These are phyloP conservation scores for Basipetospora chlamydospora DNA, from an alignment of 2,329 filamentous ascomycete species.

Conservation along the genomic window DNA sequence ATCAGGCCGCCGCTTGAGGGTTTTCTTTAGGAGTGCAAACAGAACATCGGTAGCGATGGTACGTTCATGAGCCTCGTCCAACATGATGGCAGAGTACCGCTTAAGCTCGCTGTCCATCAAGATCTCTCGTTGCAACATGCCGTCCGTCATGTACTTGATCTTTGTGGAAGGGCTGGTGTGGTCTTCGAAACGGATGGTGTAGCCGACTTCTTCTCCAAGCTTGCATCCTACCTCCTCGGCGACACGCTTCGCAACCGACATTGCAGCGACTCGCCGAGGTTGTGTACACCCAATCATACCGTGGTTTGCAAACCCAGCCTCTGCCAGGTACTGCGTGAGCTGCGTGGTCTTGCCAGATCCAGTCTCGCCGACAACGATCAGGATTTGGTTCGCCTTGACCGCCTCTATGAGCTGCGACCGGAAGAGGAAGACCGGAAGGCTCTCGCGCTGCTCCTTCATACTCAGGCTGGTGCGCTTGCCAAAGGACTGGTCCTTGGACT, in stretches of 20 bases:
- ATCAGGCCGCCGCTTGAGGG: slow-evolving; percentile 69
- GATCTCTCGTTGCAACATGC: slow-evolving; percentile 93
- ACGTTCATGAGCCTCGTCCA: slow-evolving; percentile 95
- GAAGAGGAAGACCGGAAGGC: slow-evolving; percentile 79
- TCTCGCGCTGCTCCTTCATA: slow-evolving; percentile 89
- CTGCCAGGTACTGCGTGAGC: slow-evolving; percentile 85
- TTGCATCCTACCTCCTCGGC: slow-evolving; percentile 88
- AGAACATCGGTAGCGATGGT: slow-evolving; percentile 93
- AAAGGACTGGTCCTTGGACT: slow-evolving; percentile 63
- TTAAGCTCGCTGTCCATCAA: slow-evolving; percentile 79
- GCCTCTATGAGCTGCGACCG: slow-evolving; percentile 77
- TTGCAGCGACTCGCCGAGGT: slow-evolving; percentile 88
- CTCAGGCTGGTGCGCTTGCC: slow-evolving; percentile 81
- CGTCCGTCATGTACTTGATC: slow-evolving; percentile 99
- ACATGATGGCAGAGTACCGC: slow-evolving; percentile 91
- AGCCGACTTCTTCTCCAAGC: slow-evolving; percentile 85
- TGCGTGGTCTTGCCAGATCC: slow-evolving; percentile 97
- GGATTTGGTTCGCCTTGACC: slow-evolving; percentile 70
- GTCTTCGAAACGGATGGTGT: slow-evolving; percentile 96
- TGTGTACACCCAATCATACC: slow-evolving; percentile 95
- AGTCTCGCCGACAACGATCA: slow-evolving; percentile 95
- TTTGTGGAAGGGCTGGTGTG: slow-evolving; percentile 74
- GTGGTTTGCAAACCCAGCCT: slow-evolving; percentile 74
- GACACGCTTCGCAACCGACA: slow-evolving; percentile 95
- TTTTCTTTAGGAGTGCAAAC: slow-evolving; percentile 89